Conservation (phyloP, 345 rosid genomes). For the Isatis tinctoria region DNA sequence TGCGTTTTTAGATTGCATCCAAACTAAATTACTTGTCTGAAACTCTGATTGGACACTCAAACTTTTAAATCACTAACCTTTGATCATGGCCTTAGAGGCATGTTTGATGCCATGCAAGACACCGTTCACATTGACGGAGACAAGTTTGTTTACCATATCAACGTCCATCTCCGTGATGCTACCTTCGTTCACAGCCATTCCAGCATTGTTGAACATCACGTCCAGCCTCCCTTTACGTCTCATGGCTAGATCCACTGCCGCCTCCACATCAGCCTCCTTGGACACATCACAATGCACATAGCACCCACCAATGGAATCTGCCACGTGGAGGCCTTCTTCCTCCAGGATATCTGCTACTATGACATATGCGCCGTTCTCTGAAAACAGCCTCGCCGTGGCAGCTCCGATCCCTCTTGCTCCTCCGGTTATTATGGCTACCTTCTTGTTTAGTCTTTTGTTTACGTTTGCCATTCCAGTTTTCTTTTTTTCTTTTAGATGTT, state of each 20-base stretch:
- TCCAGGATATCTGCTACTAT: conserved; percentile 71
- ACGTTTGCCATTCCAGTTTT: background rate
- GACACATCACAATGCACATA: conserved; percentile 74
- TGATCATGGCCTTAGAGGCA: conserved; percentile 69
- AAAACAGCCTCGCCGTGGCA: conserved; percentile 61
- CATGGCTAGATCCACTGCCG: conserved; percentile 52
- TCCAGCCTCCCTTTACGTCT: conserved; percentile 51
- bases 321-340: conserved; percentile 45
- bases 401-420: conserved; percentile 94
- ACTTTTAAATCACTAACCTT: no score
- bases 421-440: conserved; percentile 74
- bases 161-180: conserved; percentile 55
- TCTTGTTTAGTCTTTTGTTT: conserved; percentile 41
- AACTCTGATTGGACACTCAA: no score
- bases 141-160: conserved; percentile 38
- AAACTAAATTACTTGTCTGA: no score
- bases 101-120: conserved; percentile 73
- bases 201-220: conserved; percentile 48
- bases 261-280: conserved; percentile 59
- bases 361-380: conserved; percentile 63
- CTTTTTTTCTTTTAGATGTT: background rate
- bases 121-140: conserved; percentile 62
- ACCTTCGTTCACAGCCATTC: conserved; percentile 43
- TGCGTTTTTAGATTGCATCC: conserved; percentile 4
- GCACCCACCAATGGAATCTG: conserved; percentile 55